Conservation (phyloP, 2,329 filamentous ascomycete species). For the Colletotrichum musae region DNA sequence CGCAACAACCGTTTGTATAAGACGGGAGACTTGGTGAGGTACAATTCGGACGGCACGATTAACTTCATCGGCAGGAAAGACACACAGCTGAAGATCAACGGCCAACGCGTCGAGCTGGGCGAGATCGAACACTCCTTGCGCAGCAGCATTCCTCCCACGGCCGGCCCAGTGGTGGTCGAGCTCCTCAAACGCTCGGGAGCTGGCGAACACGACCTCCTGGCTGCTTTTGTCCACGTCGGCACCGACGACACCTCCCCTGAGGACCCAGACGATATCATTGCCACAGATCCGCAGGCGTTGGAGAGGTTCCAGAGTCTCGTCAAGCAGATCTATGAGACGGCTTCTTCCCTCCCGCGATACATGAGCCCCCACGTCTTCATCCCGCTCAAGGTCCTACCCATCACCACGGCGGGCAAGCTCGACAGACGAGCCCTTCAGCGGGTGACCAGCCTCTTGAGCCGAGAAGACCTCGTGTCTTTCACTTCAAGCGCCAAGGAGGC, state of each 20-base stretch:
- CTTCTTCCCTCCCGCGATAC: slow-evolving; percentile 25
- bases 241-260: background rate
- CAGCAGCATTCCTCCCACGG: slow-evolving; percentile 18
- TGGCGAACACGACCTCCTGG: slow-evolving; percentile 15
- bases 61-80: slow-evolving; percentile 47
- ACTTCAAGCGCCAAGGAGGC: slow-evolving; percentile 3
- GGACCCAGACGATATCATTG: slow-evolving; percentile 20
- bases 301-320: slow-evolving; percentile 8
- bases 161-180: slow-evolving; percentile 9
- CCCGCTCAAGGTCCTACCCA: slow-evolving; percentile 26
- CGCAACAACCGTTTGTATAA: slow-evolving; percentile 40
- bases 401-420: slow-evolving; percentile 37
- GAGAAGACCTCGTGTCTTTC: slow-evolving; percentile 5
- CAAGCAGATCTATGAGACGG: slow-evolving; percentile 14
- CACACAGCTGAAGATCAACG: slow-evolving; percentile 51
- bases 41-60: slow-evolving; percentile 45
- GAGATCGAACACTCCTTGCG: slow-evolving; percentile 54
- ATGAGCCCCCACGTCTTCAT: slow-evolving; percentile 42
- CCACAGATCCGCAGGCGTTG: slow-evolving; percentile 4
- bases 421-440: slow-evolving; percentile 38
- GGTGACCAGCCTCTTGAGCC: slow-evolving; percentile 1
- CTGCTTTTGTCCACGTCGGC: slow-evolving; percentile 18
- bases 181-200: slow-evolving; percentile 2
- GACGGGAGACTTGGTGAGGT: slow-evolving; percentile 46
- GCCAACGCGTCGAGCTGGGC: slow-evolving; percentile 51